Base-by-base conservation (phyloP, 1,284 basidiomycete species). In the Boletus nobilissimus region DNA sequence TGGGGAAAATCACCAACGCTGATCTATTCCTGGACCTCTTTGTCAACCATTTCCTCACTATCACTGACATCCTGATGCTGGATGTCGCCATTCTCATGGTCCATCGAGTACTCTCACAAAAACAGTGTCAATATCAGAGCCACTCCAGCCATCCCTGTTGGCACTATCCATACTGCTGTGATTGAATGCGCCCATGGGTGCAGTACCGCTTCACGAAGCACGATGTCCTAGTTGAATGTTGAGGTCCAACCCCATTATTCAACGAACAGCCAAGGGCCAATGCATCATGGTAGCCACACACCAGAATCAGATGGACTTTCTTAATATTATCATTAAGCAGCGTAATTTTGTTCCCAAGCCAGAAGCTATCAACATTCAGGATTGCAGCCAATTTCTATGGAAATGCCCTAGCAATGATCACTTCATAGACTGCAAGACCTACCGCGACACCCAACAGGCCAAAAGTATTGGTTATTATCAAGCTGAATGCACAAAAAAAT, bases 361-460 rank as follows among this genome's bases (percentile, higher is more conserved):
- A 71, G 13, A 81, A 62, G 24, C 70, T 84, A 11, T 82, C 79
- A 24, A 90, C 69, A 73, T 88, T 88, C 5, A 90, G 88, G 48
- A 94, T 91, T 24, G 83, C 83, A 1, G 83, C 82, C 26, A 94
- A 84, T 79, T 90, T 91, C 79, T 87, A 88, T n/a, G 87, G 86
- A 36, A 94, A 86, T 81, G 94, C 91, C 75, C 90, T 91, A 5
- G 92, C 87, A 79, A 92, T 92, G 77, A 95, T 92, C 8, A 92
- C 92, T 78, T 95, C 92, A 36, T 93, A 93, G 36, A 94, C 85
- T 0, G 94, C 90, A 72, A 96, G 90, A 19, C 94, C 94, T 60
- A 95, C 88, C 0, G 95, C 94, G 2, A 93, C 94, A 11, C 94
- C 94, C 26, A 96, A 84, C 1, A 90, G 90, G 73, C 93, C 92